phyloP scores from a whole-genome alignment of 768 basidiomycete species.

The Naematelia encephala region DNA sequence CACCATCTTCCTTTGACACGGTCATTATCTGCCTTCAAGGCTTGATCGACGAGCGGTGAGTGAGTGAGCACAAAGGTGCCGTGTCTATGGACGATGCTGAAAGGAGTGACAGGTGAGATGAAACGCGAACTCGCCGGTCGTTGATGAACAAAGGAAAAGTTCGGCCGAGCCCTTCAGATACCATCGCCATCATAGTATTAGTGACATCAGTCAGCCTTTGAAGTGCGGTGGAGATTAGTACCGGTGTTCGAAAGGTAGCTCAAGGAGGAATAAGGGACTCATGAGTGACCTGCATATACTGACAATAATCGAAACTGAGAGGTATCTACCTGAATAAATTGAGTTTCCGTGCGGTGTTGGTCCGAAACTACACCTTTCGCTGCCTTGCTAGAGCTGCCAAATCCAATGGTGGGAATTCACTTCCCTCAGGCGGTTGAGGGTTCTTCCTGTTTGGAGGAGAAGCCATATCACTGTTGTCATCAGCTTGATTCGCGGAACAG shows the following conservation, averaged over 20 bases:
- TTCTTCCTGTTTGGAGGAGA: slow-evolving; percentile 85
- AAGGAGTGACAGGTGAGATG: not conserved
- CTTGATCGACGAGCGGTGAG: too few species aligned
- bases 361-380: slow-evolving; percentile 19
- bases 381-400: slow-evolving; percentile 37
- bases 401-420: slow-evolving; percentile 50
- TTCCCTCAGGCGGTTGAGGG: slow-evolving; percentile 87
- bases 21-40: too few species aligned
- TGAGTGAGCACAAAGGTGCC: not conserved
- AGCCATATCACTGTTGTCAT: slow-evolving; percentile 77
- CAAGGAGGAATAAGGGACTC: not conserved
- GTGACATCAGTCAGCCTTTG: not conserved
- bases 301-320: not conserved
- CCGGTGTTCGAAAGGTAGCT: too few species aligned
- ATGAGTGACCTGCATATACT: not conserved
- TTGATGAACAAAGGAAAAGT: not conserved
- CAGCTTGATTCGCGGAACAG: not conserved
- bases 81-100: not conserved
- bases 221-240: too few species aligned
- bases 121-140: not conserved
- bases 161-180: not conserved
- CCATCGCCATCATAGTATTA: not conserved
- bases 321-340: not conserved
- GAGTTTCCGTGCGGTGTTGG: not conserved
- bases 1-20: too few species aligned